phyloP scores from a whole-genome alignment of 225 moss, liverwort and hornwort species.

The Rhytidiadelphus loreus region DNA sequence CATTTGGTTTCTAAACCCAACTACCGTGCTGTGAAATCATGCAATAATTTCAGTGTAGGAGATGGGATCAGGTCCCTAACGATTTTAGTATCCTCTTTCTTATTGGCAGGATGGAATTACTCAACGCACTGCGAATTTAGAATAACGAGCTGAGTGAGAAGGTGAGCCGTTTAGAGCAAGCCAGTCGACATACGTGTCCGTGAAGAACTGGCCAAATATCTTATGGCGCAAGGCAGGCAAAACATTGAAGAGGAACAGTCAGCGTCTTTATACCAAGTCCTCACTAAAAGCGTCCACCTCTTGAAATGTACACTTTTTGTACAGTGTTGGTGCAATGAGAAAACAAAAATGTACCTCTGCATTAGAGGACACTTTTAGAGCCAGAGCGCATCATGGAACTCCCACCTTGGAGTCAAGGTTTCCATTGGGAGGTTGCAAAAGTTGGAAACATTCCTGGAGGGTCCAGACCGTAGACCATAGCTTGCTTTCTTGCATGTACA shows the following conservation, averaged over 20 bases:
- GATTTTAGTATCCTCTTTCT: neutral
- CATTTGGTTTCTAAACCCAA: neutral
- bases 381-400: neutral
- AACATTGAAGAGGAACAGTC: conserved; percentile 46
- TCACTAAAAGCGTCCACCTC: neutral
- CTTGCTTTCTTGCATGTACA: too few species aligned
- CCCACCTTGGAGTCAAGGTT: too few species aligned
- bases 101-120: conserved; percentile 39
- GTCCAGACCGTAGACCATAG: too few species aligned
- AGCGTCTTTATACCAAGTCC: conserved; percentile 11
- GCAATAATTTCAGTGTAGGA: neutral
- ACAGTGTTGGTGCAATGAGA: neutral
- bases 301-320: neutral
- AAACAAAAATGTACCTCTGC: neutral
- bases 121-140: conserved; percentile 7
- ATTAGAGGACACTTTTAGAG: neutral
- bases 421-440: too few species aligned
- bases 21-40: neutral
- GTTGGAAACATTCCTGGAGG: too few species aligned
- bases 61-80: neutral
- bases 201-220: conserved; percentile 34
- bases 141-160: conserved; percentile 35
- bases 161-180: conserved; percentile 13
- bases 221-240: conserved; percentile 20
- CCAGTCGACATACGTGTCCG: conserved; percentile 14